Conservation (phyloP, 805 yeast genomes). For the Yamadazyma kitorensis region DNA sequence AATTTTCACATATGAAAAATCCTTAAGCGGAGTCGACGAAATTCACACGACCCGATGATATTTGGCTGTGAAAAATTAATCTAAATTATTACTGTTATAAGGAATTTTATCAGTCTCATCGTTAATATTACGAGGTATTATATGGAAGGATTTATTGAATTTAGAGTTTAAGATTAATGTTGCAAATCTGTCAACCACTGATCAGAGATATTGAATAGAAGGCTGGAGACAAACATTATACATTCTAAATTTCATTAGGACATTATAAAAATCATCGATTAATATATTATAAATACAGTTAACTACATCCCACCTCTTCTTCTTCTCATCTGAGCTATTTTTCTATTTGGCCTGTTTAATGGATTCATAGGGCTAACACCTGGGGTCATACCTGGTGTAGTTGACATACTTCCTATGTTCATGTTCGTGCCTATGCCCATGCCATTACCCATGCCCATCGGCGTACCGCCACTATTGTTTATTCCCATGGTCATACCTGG, state of each 20-base stretch:
- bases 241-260: too few relatives aligned
- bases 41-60: slow-evolving; percentile 5
- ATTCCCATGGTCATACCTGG: not conserved
- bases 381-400: slow-evolving; percentile 1
- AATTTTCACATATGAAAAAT: slow-evolving; percentile 1
- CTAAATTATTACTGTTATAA: too few relatives aligned
- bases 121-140: too few relatives aligned
- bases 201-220: too few relatives aligned
- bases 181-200: too few relatives aligned
- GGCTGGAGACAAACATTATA: too few relatives aligned
- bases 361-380: not conserved
- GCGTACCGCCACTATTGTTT: not conserved
- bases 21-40: slow-evolving; percentile 2
- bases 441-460: not conserved
- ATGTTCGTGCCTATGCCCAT: not conserved
- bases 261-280: too few relatives aligned
- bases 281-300: not conserved
- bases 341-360: slow-evolving; percentile 18
- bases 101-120: too few relatives aligned
- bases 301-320: slow-evolving; percentile 23
- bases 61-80: too few relatives aligned
- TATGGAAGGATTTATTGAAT: too few relatives aligned
- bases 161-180: too few relatives aligned
- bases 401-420: slow-evolving; percentile 2
- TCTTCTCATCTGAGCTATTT: slow-evolving; percentile 33